Percentiles rank a stretch among this genome's conserved stretches.
Evolutionary conservation across 495 filamentous ascomycete genomes (phyloP).

Genomic region (Daldinia childiae): DNA sequence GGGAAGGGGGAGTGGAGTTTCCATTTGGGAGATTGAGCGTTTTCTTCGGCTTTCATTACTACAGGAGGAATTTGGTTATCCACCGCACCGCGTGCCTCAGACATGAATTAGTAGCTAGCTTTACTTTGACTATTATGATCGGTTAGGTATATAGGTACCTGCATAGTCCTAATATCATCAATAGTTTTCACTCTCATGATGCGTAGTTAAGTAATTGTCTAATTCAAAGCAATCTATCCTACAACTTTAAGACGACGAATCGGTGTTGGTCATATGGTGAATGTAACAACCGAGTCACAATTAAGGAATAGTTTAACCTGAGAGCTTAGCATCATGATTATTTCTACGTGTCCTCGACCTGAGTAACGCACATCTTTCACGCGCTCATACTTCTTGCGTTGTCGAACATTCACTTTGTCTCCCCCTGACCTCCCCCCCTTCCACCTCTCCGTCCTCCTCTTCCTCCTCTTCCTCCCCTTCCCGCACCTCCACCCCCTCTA

Average conservation of each 20-base stretch:
- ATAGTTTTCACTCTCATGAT: too few species aligned
- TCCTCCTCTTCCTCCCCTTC: conserved; percentile 15
- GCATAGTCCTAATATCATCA: neutral
- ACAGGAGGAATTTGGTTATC: neutral
- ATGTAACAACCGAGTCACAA: neutral
- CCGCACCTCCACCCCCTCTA: conserved; percentile 32
- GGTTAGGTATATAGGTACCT: too few species aligned
- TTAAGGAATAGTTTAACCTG: neutral
- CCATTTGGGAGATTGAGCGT: neutral
- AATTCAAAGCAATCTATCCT: too few species aligned
- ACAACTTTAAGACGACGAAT: neutral
- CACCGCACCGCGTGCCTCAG: neutral
- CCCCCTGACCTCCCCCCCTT: conserved; percentile 15
- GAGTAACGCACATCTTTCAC: neutral
- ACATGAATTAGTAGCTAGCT: neutral
- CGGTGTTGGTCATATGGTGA: neutral
- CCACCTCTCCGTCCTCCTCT: conserved; percentile 1
- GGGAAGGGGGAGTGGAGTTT: neutral
- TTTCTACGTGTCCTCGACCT: neutral
- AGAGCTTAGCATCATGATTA: neutral
- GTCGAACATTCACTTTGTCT: neutral
- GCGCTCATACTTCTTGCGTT: neutral
- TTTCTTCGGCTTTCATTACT: neutral
- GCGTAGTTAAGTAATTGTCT: too few species aligned
- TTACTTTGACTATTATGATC: neutral